phyloP scores from a whole-genome alignment of 208 protist genomes.

The Wallacemonas sp. region DNA sequence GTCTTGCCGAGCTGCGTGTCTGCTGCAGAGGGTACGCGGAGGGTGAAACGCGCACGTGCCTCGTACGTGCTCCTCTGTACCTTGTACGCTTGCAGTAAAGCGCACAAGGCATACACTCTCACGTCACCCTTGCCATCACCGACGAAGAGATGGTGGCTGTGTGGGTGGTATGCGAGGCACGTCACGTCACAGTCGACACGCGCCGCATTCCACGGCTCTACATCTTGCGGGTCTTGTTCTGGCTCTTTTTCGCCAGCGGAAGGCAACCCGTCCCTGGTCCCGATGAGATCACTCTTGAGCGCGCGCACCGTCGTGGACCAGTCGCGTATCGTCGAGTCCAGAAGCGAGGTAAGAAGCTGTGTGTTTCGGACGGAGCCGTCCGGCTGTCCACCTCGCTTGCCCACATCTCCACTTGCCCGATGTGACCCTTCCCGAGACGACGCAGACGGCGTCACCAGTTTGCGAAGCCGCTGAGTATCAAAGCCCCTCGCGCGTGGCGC shows the following conservation, averaged over 20 bases:
- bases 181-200: constrained; percentile 27
- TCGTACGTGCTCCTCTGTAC: constrained; percentile 39
- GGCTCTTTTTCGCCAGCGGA: too few species aligned
- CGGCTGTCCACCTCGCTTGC: background rate
- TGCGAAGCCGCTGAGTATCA: too few species aligned
- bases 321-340: constrained; percentile 2
- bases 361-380: background rate
- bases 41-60: constrained; percentile 18
- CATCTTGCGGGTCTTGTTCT: too few species aligned
- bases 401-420: too few species aligned
- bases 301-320: background rate
- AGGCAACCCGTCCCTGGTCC: too few species aligned
- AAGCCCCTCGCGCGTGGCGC: too few species aligned
- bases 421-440: too few species aligned
- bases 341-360: background rate
- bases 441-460: too few species aligned
- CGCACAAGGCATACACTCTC: constrained; percentile 56
- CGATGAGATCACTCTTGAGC: too few species aligned
- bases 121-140: constrained; percentile 50
- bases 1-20: background rate
- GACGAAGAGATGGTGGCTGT: constrained; percentile 65
- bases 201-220: constrained; percentile 6
- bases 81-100: constrained; percentile 41
- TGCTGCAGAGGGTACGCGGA: constrained; percentile 1
- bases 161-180: constrained; percentile 46